Percentiles rank a stretch among this genome's conserved stretches.
These are phyloP conservation scores for Crithidia expoeki DNA, from an alignment of 208 protist species.

Conservation along the genomic window DNA sequence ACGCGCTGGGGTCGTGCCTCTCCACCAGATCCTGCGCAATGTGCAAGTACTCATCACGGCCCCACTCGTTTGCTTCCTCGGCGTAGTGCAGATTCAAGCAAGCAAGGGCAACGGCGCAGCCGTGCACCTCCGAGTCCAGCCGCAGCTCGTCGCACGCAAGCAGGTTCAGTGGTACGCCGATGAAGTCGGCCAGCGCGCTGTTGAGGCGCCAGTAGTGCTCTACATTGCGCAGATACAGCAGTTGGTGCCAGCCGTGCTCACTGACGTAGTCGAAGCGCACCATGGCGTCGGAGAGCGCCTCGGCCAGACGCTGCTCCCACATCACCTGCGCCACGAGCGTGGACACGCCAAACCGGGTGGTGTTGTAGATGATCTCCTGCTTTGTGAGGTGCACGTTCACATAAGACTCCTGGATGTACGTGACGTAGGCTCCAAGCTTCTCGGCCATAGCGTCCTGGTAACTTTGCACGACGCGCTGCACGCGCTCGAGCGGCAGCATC, in stretches of 20 bases:
- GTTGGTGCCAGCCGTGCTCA: constrained; percentile 86
- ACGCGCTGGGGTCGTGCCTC: constrained; percentile 39
- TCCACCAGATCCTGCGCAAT: constrained; percentile 60
- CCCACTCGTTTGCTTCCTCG: constrained; percentile 74
- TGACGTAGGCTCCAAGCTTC: constrained; percentile 64
- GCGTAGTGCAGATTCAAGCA: constrained; percentile 80
- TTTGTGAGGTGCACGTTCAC: constrained; percentile 61
- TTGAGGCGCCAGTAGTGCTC: constrained; percentile 84
- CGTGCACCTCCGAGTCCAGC: constrained; percentile 71
- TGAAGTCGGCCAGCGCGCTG: constrained; percentile 67
- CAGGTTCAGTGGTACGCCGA: constrained; percentile 56
- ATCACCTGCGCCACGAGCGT: constrained; percentile 60
- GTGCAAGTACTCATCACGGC: constrained; percentile 56
- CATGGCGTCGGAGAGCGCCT: constrained; percentile 59
- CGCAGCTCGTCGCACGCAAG: constrained; percentile 50
- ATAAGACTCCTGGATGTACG: constrained; percentile 72
- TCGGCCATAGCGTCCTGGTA: constrained; percentile 72
- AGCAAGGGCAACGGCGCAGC: constrained; percentile 83
- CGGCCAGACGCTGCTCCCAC: constrained; percentile 69
- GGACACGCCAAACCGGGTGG: constrained; percentile 63
- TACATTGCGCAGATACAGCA: constrained; percentile 85
- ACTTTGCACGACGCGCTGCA: constrained; percentile 66
- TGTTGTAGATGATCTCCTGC: constrained; percentile 48
- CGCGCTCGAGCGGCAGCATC: constrained; percentile 64
- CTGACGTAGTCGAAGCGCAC: constrained; percentile 71